A percentile compares a stretch with the other conserved stretches of the same genome.
Conservation (phyloP, 2,329 filamentous ascomycete genomes). For the Huntiella abstrusa region DNA sequence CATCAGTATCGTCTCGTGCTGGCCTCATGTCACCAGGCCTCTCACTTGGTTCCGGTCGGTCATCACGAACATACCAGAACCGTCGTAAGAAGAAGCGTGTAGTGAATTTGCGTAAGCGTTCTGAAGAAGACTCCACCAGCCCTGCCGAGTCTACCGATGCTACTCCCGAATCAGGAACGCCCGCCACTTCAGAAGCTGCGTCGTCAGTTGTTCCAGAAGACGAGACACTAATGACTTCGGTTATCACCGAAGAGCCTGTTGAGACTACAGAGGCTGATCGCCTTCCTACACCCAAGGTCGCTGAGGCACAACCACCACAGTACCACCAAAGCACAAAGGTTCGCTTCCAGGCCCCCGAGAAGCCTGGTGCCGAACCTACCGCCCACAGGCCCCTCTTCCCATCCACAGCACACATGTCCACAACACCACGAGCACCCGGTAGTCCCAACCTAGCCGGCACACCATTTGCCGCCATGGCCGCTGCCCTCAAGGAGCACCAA, state of each 20-base stretch:
- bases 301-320: background rate
- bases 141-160: slow-evolving; percentile 24
- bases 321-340: slow-evolving; percentile 3
- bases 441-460: background rate
- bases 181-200: slow-evolving; percentile 22
- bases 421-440: background rate
- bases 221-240: slow-evolving; percentile 36
- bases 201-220: slow-evolving; percentile 31
- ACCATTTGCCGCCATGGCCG: slow-evolving; percentile 7
- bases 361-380: background rate
- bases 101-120: slow-evolving; percentile 55
- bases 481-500: slow-evolving; percentile 9
- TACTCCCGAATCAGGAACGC: slow-evolving; percentile 30
- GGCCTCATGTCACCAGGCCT: slow-evolving; percentile 30
- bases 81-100: slow-evolving; percentile 72
- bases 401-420: slow-evolving; percentile 11
- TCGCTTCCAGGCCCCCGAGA: slow-evolving; percentile 2
- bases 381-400: slow-evolving; percentile 16
- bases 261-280: slow-evolving; percentile 20
- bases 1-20: slow-evolving; percentile 34
- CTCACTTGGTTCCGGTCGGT: slow-evolving; percentile 40
- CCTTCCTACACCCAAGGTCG: background rate
- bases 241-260: slow-evolving; percentile 40
- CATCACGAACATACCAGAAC: slow-evolving; percentile 39
- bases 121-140: slow-evolving; percentile 24